Base-by-base conservation (phyloP, 345 rosid species). In the Bruguiera parviflora region DNA sequence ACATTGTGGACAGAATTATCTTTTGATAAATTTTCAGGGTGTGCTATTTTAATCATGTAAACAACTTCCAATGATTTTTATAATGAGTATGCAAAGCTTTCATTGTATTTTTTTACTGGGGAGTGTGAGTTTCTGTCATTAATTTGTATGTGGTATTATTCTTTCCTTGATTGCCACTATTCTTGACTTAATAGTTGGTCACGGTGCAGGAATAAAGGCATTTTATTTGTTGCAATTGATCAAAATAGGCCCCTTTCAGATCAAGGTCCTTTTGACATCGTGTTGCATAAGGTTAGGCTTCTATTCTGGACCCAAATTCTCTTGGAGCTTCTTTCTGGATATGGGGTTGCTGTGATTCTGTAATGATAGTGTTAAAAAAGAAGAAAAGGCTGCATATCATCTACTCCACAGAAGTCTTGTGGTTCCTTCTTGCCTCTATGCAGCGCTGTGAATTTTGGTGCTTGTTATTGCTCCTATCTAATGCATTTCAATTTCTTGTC, bases 211-310 rank as follows among this genome's bases (percentile, higher is more conserved):
- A 73, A 78, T 43, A 70, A 73, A 51, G 95, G 95, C 61, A 89
- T 89, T 58, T 64, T 78, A n/a, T 89, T 89, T 84, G 90, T 89
- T 53, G 87, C 91, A 8, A 89, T 89, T 66, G 95, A 89, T 81
- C 91, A 77, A 69, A 83, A 65, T 70, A 82, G 79, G 70, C 82
- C 95, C 19, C 91, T 89, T 66, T 81, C 88, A 19, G 95, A 87
- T 51, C 95, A 89, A 76, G 96, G 96, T 43, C 96, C 92, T 75
- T 89, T 89, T 76, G 96, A 89, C 73, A 83, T 89, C 70, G 89
- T 89, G 43, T 71, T 89, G 80, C 92, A 89, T 39, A 89, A 89
- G 96, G 96, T 89, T 73, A 43, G 77, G 52, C 28, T 37, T 66
- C 37, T n/a, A 19, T 43, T 56, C 22, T 24, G 29, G 25, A 8